phyloP scores from a whole-genome alignment of 164 flowering plant species.

The Dillenia turbinata region DNA sequence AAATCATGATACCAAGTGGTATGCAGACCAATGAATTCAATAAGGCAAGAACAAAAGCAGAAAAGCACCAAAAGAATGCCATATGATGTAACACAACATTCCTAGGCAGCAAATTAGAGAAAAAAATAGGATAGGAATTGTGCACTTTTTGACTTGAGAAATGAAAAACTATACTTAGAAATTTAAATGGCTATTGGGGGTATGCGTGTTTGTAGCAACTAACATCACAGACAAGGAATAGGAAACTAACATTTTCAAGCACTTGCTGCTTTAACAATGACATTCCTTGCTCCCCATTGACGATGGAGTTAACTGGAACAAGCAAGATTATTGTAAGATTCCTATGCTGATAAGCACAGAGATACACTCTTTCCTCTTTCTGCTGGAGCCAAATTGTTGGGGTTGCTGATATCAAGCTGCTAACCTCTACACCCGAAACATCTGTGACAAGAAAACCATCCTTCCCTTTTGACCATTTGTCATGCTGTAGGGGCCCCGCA shows the following conservation, averaged over 20 bases:
- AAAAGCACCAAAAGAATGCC: too few relatives aligned
- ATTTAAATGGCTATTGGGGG: too few relatives aligned
- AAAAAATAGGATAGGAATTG: too few relatives aligned
- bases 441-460: slow-evolving; percentile 88
- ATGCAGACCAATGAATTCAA: too few relatives aligned
- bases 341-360: slow-evolving; percentile 72
- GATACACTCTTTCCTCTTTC: slow-evolving; percentile 77
- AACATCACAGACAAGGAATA: not conserved
- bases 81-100: too few relatives aligned
- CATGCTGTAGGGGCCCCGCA: slow-evolving; percentile 67
- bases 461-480: slow-evolving; percentile 83
- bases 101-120: too few relatives aligned
- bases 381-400: slow-evolving; percentile 76
- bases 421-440: slow-evolving; percentile 61
- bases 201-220: not conserved
- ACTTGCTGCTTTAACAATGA: slow-evolving; percentile 71
- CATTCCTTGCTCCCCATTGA: slow-evolving; percentile 72
- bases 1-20: too few relatives aligned
- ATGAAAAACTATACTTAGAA: too few relatives aligned
- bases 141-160: too few relatives aligned
- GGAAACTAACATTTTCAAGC: slow-evolving; percentile 77
- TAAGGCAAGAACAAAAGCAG: too few relatives aligned
- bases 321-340: slow-evolving; percentile 74
- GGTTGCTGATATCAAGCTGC: slow-evolving; percentile 31
- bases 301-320: slow-evolving; percentile 61